Percentiles rank a stretch among this genome's conserved stretches.
phyloP scores from a whole-genome alignment of 495 filamentous ascomycete species.

The Hypomontagnella submonticulosa region DNA sequence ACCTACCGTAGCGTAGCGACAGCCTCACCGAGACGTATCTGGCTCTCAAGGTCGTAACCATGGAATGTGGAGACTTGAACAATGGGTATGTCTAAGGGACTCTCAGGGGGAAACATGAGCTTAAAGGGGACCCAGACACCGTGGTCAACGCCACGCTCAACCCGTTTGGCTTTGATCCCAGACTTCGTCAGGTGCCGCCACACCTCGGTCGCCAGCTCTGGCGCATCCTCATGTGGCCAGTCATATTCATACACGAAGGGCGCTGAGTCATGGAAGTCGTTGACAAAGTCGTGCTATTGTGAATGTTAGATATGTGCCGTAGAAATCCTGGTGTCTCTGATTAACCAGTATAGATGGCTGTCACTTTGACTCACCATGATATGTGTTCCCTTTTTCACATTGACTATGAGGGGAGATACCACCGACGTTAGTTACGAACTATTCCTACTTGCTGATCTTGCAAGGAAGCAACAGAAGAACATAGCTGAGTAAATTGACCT shows the following conservation, averaged over 20 bases:
- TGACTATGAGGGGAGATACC: slow-evolving; percentile 14
- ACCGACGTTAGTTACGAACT: neutral
- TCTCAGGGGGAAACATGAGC: slow-evolving; percentile 37
- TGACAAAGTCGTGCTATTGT: slow-evolving; percentile 34
- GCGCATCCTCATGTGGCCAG: slow-evolving; percentile 33
- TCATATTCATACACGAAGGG: slow-evolving; percentile 39
- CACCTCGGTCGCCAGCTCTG: slow-evolving; percentile 23
- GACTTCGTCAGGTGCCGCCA: slow-evolving; percentile 25
- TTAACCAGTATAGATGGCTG: neutral
- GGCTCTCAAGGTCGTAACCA: slow-evolving; percentile 31
- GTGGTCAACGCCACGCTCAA: slow-evolving; percentile 36
- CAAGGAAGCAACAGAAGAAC: neutral
- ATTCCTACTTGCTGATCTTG: neutral
- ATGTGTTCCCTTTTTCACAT: slow-evolving; percentile 36
- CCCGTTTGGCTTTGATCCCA: slow-evolving; percentile 36
- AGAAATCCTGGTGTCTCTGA: neutral
- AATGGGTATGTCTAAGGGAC: slow-evolving; percentile 27
- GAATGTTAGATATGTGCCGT: neutral
- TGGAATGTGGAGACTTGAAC: slow-evolving; percentile 38
- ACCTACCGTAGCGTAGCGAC: slow-evolving; percentile 29
- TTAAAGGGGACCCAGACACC: slow-evolving; percentile 39
- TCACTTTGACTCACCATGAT: slow-evolving; percentile 22
- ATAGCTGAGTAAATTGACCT: slow-evolving; percentile 11
- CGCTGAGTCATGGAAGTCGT: slow-evolving; percentile 37
- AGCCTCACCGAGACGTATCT: slow-evolving; percentile 35